Base-by-base conservation (phyloP, 306 rosid species). In the Vigna unguiculata region DNA sequence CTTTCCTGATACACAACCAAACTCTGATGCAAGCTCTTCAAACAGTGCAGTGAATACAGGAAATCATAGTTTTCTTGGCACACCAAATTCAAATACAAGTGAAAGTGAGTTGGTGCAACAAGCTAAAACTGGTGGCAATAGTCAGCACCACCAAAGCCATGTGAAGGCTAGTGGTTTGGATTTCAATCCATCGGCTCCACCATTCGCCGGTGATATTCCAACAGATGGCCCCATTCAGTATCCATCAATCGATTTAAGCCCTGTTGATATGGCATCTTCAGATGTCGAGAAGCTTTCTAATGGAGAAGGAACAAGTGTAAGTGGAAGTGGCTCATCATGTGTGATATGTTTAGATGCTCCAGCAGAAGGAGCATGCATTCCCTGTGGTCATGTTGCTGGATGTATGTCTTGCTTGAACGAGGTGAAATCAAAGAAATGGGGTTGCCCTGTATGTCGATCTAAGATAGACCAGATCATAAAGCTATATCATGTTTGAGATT, bases 371-470 rank as follows among this genome's bases (percentile, higher is more conserved):
- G 98, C 94, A 51, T 92, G 97, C 96, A 96, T 96, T 75, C 99
- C 99, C 10, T 96, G 99, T 83, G 98, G 99, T 63, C 99, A 96
- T 82, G 96, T 96, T 87, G 96, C 89, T 25, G 98, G 98, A 79
- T 96, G 99, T 86, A 96, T 96, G 98, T 83, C 91, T 69, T 96
- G 99, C 86, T 83, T 96, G 93, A 86, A 86, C 2, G 98, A 91
- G 88, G 84, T 96, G 69, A 86, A 87, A 70, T 69, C 90, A 49
- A 93, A 93, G 90, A 96, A 96, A 65, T 93, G 99, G 98, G 97
- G 97, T 47, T 96, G 99, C 83, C 99, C 99, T 0, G 99, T 96
- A 20, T 96, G 99, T 61, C 97, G 99, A 15, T 78, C 96, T 17
- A 89, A 93, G 85, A 96, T 96, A 47, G 84, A 89, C 83, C 97